Evolutionary conservation across 306 rosid genomes (phyloP).

Genomic region (Fragaria ananassa): DNA sequence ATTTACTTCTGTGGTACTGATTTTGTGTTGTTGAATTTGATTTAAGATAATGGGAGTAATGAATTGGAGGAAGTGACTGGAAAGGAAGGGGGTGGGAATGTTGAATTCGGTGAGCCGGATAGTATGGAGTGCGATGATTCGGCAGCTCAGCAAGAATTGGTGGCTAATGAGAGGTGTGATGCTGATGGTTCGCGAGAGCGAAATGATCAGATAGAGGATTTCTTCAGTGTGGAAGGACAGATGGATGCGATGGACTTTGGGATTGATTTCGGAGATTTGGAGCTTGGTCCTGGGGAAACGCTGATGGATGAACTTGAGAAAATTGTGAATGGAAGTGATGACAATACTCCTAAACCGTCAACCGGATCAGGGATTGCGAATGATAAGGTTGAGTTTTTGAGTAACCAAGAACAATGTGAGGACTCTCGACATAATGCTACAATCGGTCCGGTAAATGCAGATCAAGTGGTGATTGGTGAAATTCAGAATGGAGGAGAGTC

Average conservation of each 20-base stretch:
- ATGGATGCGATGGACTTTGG: background rate
- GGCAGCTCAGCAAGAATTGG: background rate
- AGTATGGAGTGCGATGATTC: background rate
- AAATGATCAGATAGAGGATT: slow-evolving; percentile 22
- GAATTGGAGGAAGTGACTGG: slow-evolving; percentile 2
- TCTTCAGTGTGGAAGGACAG: slow-evolving; percentile 14
- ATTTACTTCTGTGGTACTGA: background rate
- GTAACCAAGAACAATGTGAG: slow-evolving; percentile 30
- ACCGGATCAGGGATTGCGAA: slow-evolving; percentile 17
- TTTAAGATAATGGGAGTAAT: slow-evolving; percentile 17
- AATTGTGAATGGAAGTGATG: slow-evolving; percentile 30
- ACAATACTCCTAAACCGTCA: slow-evolving; percentile 14
- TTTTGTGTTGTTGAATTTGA: background rate
- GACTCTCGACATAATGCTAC: slow-evolving; percentile 21
- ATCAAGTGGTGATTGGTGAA: slow-evolving; percentile 17
- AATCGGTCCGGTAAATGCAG: slow-evolving; percentile 17
- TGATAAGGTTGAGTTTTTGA: slow-evolving; percentile 34
- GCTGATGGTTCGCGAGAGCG: background rate
- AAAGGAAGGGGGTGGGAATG: slow-evolving; percentile 2
- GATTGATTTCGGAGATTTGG: slow-evolving; percentile 6
- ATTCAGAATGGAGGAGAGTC: slow-evolving; percentile 20
- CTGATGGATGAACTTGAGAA: slow-evolving; percentile 18
- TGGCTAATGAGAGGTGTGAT: slow-evolving; percentile 1
- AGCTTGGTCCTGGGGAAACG: slow-evolving; percentile 5
- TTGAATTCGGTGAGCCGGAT: slow-evolving; percentile 8